These are phyloP conservation scores for Trichoderma aggressivum DNA, from an alignment of 2,329 filamentous ascomycete genomes.

Conservation along the genomic window DNA sequence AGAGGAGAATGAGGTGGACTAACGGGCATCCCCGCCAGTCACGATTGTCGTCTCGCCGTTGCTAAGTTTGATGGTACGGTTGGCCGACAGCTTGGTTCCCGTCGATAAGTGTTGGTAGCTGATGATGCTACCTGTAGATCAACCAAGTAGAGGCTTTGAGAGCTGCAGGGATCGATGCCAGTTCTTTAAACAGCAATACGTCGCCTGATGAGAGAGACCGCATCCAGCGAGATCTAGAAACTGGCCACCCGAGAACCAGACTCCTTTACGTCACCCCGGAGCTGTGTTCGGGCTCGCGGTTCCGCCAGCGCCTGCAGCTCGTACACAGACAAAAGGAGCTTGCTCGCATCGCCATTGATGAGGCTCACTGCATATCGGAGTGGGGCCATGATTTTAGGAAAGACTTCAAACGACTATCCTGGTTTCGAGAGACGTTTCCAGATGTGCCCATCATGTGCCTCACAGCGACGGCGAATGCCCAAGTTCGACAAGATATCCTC, in stretches of 20 bases:
- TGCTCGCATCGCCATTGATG: slow-evolving; percentile 84
- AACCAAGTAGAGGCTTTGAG: slow-evolving; percentile 85
- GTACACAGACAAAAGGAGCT: slow-evolving; percentile 80
- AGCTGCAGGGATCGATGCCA: slow-evolving; percentile 71
- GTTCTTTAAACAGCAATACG: slow-evolving; percentile 84
- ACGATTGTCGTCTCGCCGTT: slow-evolving; percentile 89
- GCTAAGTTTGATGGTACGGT: slow-evolving; percentile 75
- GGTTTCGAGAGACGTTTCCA: slow-evolving; percentile 79
- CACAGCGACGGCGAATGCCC: slow-evolving; percentile 82
- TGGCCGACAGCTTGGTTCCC: background rate
- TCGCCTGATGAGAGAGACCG: slow-evolving; percentile 58
- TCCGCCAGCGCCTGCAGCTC: slow-evolving; percentile 69
- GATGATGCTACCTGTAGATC: slow-evolving; percentile 51
- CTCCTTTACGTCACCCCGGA: slow-evolving; percentile 94
- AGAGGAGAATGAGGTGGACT: background rate
- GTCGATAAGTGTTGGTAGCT: background rate
- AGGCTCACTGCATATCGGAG: slow-evolving; percentile 96
- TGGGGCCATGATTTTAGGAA: slow-evolving; percentile 98
- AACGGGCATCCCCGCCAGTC: slow-evolving; percentile 47
- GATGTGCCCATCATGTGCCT: slow-evolving; percentile 88
- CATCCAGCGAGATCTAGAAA: slow-evolving; percentile 78
- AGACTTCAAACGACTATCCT: slow-evolving; percentile 81
- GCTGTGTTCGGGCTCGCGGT: slow-evolving; percentile 72
- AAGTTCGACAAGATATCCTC: slow-evolving; percentile 80
- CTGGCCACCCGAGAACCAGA: slow-evolving; percentile 77